Conservation (phyloP, 306 rosid species). For the Myrica gale region DNA sequence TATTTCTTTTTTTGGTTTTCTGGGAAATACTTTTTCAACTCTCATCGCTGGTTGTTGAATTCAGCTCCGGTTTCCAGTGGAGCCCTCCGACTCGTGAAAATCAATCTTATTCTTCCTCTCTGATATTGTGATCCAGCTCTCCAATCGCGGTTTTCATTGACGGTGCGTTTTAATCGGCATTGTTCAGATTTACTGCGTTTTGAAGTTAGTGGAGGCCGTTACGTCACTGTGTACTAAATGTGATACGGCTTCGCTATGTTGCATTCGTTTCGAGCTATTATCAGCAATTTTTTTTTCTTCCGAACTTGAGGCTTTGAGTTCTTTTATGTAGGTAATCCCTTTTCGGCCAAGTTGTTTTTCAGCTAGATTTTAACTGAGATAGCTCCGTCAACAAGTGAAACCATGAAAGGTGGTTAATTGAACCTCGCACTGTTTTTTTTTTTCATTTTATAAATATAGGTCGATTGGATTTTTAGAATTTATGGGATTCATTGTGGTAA, state of each 20-base stretch:
- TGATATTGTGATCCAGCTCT: background rate
- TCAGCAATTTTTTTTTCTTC: background rate
- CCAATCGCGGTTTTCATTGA: background rate
- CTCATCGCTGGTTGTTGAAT: background rate
- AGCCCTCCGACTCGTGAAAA: background rate
- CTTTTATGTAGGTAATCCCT: background rate
- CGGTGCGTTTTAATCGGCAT: background rate
- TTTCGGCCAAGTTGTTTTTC: background rate
- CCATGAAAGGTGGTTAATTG: conserved; percentile 1
- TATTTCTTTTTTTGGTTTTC: background rate
- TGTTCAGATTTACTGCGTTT: background rate
- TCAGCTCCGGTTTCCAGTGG: background rate
- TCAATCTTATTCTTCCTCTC: background rate
- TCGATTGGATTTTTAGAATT: background rate
- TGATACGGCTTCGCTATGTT: background rate
- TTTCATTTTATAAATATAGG: background rate
- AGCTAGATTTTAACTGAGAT: background rate
- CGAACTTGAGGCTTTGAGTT: background rate
- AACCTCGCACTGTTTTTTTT: background rate
- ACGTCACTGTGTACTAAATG: background rate
- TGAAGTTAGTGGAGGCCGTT: background rate
- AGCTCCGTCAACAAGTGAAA: background rate
- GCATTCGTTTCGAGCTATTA: conserved; percentile 3
- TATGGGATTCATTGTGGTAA: background rate
- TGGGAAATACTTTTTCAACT: background rate